Percentiles rank a stretch among this genome's conserved stretches.
Conservation (phyloP, 139 green algal species). For the Chlamydomonas schloesseri region DNA sequence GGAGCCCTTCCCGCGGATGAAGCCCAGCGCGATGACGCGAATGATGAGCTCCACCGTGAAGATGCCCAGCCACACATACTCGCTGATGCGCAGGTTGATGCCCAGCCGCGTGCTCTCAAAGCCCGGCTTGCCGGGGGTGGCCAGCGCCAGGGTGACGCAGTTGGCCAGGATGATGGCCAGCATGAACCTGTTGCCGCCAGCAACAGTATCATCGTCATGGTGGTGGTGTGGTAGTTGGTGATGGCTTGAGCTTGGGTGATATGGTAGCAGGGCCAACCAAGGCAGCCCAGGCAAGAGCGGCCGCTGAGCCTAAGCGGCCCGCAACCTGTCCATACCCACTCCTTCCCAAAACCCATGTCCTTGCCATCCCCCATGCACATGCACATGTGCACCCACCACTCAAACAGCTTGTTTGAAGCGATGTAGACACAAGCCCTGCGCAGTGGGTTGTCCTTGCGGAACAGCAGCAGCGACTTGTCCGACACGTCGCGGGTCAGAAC, state of each 20-base stretch:
- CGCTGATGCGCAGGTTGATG: neutral
- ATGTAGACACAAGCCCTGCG: neutral
- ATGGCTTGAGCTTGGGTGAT: too few relatives aligned
- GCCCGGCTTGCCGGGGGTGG: neutral
- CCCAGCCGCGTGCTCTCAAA: neutral
- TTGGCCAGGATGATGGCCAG: slow-evolving; percentile 17
- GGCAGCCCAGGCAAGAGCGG: too few relatives aligned
- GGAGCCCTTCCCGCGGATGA: neutral
- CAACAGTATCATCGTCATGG: too few relatives aligned
- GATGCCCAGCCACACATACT: neutral
- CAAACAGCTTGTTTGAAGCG: neutral
- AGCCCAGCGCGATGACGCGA: neutral
- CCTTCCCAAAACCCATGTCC: too few relatives aligned
- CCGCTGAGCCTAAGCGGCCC: too few relatives aligned
- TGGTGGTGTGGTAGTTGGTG: too few relatives aligned
- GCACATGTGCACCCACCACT: neutral
- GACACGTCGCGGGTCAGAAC: neutral
- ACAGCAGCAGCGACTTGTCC: neutral
- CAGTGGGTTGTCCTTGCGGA: neutral
- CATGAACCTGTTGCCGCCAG: neutral
- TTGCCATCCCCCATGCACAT: too few relatives aligned
- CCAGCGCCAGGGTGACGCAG: slow-evolving; percentile 21
- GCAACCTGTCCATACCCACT: too few relatives aligned
- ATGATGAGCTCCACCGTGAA: neutral
- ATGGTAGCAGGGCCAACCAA: too few relatives aligned